Conservation (phyloP, 2,329 filamentous ascomycete species). For the Gliomastix tumulicola region DNA sequence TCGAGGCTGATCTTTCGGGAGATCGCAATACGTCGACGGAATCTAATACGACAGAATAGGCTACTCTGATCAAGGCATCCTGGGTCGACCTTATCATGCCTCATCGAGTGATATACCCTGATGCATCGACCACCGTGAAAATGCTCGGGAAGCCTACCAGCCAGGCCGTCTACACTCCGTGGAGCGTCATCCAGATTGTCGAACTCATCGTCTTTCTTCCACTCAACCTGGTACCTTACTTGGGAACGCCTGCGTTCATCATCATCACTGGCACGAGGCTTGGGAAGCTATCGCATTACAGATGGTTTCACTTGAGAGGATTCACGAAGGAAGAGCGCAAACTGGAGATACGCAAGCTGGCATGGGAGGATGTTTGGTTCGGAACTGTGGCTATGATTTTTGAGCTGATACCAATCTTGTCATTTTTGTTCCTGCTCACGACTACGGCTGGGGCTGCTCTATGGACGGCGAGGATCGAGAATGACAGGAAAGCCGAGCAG, state of each 20-base stretch:
- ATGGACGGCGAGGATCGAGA: conserved; percentile 77
- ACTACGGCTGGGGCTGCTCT: conserved; percentile 78
- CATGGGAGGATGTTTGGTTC: conserved; percentile 90
- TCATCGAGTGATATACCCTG: conserved; percentile 57
- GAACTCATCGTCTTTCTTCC: conserved; percentile 76
- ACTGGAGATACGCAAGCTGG: conserved; percentile 56
- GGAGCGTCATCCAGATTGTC: conserved; percentile 82
- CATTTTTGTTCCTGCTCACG: conserved; percentile 91
- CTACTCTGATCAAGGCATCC: conserved; percentile 68
- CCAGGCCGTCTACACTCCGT: conserved; percentile 75
- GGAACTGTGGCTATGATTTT: conserved; percentile 77
- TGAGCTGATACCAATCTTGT: conserved; percentile 81
- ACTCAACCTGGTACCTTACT: conserved; percentile 78
- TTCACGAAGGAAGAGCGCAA: conserved; percentile 69
- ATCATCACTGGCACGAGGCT: conserved; percentile 80
- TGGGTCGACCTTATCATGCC: conserved; percentile 61
- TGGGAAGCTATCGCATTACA: conserved; percentile 83
- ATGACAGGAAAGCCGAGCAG: conserved; percentile 26
- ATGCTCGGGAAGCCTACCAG: conserved; percentile 76
- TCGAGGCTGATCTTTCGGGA: background rate
- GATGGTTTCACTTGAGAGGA: conserved; percentile 78
- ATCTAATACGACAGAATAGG: conserved; percentile 34
- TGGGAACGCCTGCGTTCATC: conserved; percentile 80
- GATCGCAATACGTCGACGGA: conserved; percentile 5
- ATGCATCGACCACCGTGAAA: conserved; percentile 66